These are phyloP conservation scores for Lithocarpus polystachyus DNA, from an alignment of 306 rosid genomes.

Conservation along the genomic window DNA sequence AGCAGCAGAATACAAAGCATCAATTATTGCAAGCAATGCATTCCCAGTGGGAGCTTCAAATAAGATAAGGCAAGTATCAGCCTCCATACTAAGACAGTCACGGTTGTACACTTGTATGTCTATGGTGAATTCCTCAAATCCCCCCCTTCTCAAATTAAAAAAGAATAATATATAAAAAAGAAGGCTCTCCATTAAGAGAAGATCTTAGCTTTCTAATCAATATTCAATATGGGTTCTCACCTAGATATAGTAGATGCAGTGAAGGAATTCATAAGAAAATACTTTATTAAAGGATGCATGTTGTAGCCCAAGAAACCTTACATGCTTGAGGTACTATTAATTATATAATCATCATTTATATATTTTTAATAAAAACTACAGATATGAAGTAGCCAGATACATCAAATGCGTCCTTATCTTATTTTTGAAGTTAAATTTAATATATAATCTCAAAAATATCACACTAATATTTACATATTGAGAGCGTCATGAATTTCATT, in stretches of 20 bases:
- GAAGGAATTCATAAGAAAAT: too few species aligned
- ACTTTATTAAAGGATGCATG: too few species aligned
- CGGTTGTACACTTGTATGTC: not conserved
- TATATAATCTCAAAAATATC: not conserved
- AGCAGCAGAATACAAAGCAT: slow-evolving; percentile 80
- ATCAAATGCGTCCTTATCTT: not conserved
- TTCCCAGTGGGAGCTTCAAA: slow-evolving; percentile 63
- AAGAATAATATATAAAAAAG: not conserved
- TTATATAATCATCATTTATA: too few species aligned
- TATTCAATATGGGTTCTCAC: not conserved
- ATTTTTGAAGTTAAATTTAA: not conserved
- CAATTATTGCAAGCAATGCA: slow-evolving; percentile 56
- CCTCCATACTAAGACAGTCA: not conserved
- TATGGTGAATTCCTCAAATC: not conserved
- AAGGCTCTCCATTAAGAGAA: not conserved
- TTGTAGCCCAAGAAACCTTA: too few species aligned
- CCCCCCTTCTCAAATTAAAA: not conserved
- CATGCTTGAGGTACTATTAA: too few species aligned
- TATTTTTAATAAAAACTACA: too few species aligned
- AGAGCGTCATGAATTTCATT: too few species aligned
- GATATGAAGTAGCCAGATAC: not conserved
- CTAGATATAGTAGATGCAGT: not conserved
- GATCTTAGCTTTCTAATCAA: not conserved
- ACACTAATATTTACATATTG: not conserved
- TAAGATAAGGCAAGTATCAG: slow-evolving; percentile 56